These are phyloP conservation scores for Cercospora nicotianae DNA, from an alignment of 2,329 filamentous ascomycete genomes.

Conservation along the genomic window DNA sequence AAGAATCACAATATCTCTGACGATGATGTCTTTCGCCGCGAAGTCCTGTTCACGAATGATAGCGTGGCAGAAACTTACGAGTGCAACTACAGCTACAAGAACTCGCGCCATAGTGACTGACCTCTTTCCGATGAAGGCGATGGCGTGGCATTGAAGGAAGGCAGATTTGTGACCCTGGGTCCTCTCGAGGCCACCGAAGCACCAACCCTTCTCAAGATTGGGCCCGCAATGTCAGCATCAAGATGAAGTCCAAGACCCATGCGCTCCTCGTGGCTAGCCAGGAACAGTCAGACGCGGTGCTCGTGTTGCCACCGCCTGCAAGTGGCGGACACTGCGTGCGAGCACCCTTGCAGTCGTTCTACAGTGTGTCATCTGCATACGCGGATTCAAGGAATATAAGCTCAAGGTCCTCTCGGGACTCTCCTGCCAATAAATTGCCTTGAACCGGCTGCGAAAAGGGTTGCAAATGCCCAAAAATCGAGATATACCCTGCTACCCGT, in stretches of 20 bases:
- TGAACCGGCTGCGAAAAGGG: background rate
- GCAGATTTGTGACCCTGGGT: background rate
- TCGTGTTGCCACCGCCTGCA: background rate
- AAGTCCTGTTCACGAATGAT: background rate
- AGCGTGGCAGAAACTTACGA: background rate
- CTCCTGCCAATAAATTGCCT: background rate
- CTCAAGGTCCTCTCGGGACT: background rate
- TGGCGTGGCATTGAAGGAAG: background rate
- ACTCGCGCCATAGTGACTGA: background rate
- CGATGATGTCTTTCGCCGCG: background rate
- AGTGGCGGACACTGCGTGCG: no score
- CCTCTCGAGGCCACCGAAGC: background rate
- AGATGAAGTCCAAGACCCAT: background rate
- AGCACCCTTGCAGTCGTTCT: no score
- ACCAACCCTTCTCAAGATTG: background rate
- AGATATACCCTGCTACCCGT: background rate
- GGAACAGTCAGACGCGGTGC: background rate
- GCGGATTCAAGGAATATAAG: background rate
- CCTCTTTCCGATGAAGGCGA: background rate
- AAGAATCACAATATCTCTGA: slow-evolving; percentile 21
- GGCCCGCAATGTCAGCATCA: background rate
- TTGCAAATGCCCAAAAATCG: background rate
- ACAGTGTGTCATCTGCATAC: no score
- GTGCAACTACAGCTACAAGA: background rate
- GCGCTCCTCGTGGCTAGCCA: background rate